Percentiles rank a stretch among this genome's conserved stretches.
Conservation (phyloP, 169 alveolate species). For the Eimeria praecox region DNA sequence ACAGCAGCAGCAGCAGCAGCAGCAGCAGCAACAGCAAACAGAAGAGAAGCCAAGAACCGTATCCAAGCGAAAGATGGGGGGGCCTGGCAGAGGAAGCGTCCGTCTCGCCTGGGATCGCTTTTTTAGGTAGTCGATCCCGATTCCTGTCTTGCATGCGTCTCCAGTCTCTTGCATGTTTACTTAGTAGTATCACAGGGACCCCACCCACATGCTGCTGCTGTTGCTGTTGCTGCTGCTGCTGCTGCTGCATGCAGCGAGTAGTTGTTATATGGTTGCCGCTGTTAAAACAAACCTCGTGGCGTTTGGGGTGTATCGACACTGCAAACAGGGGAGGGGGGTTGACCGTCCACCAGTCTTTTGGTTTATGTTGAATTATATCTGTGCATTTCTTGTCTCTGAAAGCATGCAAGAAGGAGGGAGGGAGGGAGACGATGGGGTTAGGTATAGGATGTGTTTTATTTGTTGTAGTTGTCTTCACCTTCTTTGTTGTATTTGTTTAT, state of each 20-base stretch:
- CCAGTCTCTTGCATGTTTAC: neutral
- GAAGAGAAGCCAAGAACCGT: neutral
- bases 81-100: slow-evolving; percentile 33
- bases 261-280: neutral
- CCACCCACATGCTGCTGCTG: neutral
- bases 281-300: neutral
- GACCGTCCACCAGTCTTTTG: neutral
- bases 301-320: neutral
- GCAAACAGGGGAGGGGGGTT: neutral
- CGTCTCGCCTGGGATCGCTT: slow-evolving; percentile 43
- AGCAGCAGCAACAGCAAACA: neutral
- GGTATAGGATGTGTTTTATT: neutral
- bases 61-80: slow-evolving; percentile 1
- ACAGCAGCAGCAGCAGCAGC: slow-evolving; percentile 19
- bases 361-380: no score
- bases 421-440: neutral
- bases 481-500: no score
- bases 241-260: neutral
- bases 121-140: neutral
- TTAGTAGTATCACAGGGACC: neutral
- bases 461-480: no score
- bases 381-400: no score
- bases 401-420: neutral
- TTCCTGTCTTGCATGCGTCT: neutral
- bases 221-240: neutral